Conservation (phyloP, 2,329 filamentous ascomycete species). For the Neopestalotiopsis sp. region DNA sequence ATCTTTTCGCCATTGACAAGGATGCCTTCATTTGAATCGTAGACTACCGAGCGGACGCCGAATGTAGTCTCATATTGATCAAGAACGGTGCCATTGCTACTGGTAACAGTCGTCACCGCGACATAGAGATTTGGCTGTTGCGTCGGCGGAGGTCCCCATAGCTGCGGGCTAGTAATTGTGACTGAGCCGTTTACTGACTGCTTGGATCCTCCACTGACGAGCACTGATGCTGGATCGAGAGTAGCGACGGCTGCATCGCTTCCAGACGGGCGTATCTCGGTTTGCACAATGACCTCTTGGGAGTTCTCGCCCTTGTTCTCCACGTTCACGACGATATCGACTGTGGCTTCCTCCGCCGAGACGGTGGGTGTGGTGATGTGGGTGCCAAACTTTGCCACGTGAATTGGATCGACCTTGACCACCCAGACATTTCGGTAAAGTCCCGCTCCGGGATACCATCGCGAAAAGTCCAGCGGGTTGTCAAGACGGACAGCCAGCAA, state of each 20-base stretch:
- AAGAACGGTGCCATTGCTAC: slow-evolving; percentile 30
- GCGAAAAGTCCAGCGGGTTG: slow-evolving; percentile 52
- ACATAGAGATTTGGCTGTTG: slow-evolving; percentile 55
- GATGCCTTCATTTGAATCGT: slow-evolving; percentile 46
- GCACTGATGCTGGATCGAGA: slow-evolving; percentile 37
- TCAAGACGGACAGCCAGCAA: slow-evolving; percentile 56
- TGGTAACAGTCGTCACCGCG: slow-evolving; percentile 47
- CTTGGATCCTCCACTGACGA: slow-evolving; percentile 38
- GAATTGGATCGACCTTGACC: slow-evolving; percentile 49
- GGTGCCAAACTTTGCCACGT: slow-evolving; percentile 57
- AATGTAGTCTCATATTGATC: slow-evolving; percentile 57
- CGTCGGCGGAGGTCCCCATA: slow-evolving; percentile 54
- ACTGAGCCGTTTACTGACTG: slow-evolving; percentile 40
- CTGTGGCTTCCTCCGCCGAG: slow-evolving; percentile 48
- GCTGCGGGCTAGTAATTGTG: slow-evolving; percentile 42
- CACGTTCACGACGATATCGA: slow-evolving; percentile 50
- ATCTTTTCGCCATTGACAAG: slow-evolving; percentile 52
- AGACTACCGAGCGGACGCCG: slow-evolving; percentile 52
- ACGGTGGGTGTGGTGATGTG: slow-evolving; percentile 52
- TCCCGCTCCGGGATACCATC: slow-evolving; percentile 61
- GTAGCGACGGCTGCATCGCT: slow-evolving; percentile 41
- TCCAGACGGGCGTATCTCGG: slow-evolving; percentile 24
- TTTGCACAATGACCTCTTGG: slow-evolving; percentile 43
- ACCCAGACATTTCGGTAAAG: slow-evolving; percentile 62
- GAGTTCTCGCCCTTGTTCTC: slow-evolving; percentile 46